These are phyloP conservation scores for Dendrobium catenatum DNA, from an alignment of 106 monocot genomes.

Conservation along the genomic window DNA sequence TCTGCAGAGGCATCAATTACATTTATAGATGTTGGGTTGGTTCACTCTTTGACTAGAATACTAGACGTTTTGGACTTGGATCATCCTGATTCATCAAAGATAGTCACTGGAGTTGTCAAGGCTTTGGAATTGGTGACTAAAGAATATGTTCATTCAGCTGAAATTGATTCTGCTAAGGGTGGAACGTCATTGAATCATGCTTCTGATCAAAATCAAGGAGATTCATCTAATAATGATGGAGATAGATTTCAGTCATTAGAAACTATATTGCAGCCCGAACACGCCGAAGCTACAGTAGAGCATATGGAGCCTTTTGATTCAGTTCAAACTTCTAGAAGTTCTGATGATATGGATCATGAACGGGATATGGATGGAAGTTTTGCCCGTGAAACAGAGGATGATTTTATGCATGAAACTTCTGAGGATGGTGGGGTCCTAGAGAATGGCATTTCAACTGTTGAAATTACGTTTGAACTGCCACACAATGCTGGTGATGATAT, in stretches of 20 bases:
- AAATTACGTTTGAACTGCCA: slow-evolving; percentile 86
- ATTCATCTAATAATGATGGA: slow-evolving; percentile 25
- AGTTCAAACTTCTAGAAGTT: slow-evolving; percentile 43
- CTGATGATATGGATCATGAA: slow-evolving; percentile 93
- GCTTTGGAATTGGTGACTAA: slow-evolving; percentile 85
- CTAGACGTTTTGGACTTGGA: slow-evolving; percentile 88
- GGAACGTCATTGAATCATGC: slow-evolving; percentile 37
- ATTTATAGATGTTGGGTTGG: slow-evolving; percentile 95
- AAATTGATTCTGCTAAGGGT: slow-evolving; percentile 53
- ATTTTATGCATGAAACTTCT: slow-evolving; percentile 92
- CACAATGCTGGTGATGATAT: slow-evolving; percentile 51
- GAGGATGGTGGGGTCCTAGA: slow-evolving; percentile 62
- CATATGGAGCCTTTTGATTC: slow-evolving; percentile 61
- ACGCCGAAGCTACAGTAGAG: slow-evolving; percentile 33
- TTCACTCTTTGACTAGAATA: slow-evolving; percentile 50
- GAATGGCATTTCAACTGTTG: slow-evolving; percentile 73
- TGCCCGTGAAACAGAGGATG: slow-evolving; percentile 67
- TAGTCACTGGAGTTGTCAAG: slow-evolving; percentile 78
- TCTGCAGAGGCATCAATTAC: slow-evolving; percentile 87
- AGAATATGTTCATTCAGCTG: slow-evolving; percentile 76
- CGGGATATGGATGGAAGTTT: slow-evolving; percentile 57
- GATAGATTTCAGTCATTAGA: slow-evolving; percentile 59
- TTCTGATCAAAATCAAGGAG: slow-evolving; percentile 49
- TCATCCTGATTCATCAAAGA: slow-evolving; percentile 75
- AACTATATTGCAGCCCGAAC: slow-evolving; percentile 64